Base-by-base conservation (phyloP, 2,329 filamentous ascomycete genomes). In the Trichoderma sp. region DNA sequence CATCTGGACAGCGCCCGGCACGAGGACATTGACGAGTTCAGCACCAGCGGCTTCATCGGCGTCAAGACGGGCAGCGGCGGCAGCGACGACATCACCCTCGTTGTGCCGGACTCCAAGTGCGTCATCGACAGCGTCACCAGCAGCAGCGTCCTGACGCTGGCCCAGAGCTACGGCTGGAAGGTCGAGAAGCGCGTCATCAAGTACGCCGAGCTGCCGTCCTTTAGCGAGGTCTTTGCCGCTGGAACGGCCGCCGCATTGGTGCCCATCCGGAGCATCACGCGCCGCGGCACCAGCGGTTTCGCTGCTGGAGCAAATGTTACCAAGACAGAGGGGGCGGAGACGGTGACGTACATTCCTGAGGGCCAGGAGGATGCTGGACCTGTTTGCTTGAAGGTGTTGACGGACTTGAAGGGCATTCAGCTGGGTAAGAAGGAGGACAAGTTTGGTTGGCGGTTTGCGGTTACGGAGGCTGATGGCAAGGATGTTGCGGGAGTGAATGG, bases 11-110 rank as follows among this genome's bases (percentile, higher is more conserved):
- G 93, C 80, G 90, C 91, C 78, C 93, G 89, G 11, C 88, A 95
- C 76, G 91, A 89, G 72, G 94, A 97, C 80, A 89, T 99, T 73
- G 95, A 99, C 78, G 95, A 99, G 86, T 99, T 98, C 80, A 96
- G 92, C 75, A 98, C 96, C 0, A 95, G 92, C 74, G 95, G 94
- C 1, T 98, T 99, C 81, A 92, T 98, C 74, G 96, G 94, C 4
- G 92, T 93, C 6, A 85, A 88, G 75, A 86, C 87, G 70, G 47
- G 39, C 84, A 58, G 26, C 26, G 62, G 90, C 57, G 88, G 86
- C 4, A 85, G 86, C 32, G 83, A 85, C 5, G 82, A 87, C 34
- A 85, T 92, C 12, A 95, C 92, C 8, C 84, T 98, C 3, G 90
- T 96, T 6, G 91, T 96, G n/a, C 95, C 95, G 0, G 92, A 97